These are phyloP conservation scores for Macrocybe gigantea DNA, from an alignment of 768 basidiomycete genomes.

Conservation along the genomic window DNA sequence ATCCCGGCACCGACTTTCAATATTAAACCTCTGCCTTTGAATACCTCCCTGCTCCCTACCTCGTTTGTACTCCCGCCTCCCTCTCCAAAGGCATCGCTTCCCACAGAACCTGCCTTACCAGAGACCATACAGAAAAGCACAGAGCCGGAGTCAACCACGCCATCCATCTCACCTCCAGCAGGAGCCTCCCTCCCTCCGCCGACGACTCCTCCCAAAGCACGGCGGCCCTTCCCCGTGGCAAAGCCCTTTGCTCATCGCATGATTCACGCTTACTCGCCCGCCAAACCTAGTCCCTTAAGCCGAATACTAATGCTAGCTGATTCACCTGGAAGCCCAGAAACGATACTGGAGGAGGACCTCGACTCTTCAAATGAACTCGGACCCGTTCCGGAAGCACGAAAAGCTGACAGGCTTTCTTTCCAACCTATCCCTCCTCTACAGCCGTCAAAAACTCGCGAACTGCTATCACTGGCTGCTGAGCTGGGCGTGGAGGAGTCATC, in stretches of 20 bases:
- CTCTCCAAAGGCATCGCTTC: conserved; percentile 63
- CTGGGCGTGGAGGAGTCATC: conserved; percentile 36
- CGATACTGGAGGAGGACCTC: conserved; percentile 22
- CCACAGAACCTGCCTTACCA: conserved; percentile 38
- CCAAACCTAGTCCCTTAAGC: conserved; percentile 74
- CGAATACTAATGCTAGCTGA: conserved; percentile 69
- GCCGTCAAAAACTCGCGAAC: conserved; percentile 9
- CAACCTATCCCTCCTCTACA: not conserved
- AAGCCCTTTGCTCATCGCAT: conserved; percentile 66
- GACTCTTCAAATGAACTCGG: no score
- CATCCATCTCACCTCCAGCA: conserved; percentile 9
- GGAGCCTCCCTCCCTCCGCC: conserved; percentile 15
- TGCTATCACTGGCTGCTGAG: conserved; percentile 38
- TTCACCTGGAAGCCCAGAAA: conserved; percentile 41
- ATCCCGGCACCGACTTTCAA: conserved; percentile 24
- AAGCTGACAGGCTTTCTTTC: no score
- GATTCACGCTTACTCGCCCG: conserved; percentile 80
- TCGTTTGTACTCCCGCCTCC: conserved; percentile 78
- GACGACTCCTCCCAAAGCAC: conserved; percentile 25
- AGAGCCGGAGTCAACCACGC: conserved; percentile 7
- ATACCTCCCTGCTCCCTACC: conserved; percentile 52
- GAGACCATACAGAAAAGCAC: conserved; percentile 9
- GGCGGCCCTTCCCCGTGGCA: conserved; percentile 59
- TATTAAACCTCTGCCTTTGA: conserved; percentile 31
- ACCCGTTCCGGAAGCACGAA: no score